Conservation (phyloP, 31 red algal species). For the Bonnemaisonia californica region DNA sequence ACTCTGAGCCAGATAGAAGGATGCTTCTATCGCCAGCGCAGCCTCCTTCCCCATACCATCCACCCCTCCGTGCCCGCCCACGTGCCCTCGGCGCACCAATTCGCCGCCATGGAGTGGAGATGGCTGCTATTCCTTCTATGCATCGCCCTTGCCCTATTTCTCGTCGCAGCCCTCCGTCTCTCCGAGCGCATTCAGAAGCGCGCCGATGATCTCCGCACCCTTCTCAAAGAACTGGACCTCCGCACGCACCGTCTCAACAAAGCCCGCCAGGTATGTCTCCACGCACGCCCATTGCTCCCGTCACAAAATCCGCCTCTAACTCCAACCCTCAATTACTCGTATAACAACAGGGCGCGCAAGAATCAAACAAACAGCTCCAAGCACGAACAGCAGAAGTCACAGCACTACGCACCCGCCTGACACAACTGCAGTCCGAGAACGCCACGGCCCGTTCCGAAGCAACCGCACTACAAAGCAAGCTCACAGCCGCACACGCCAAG, state of each 20-base stretch:
- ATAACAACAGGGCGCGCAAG: constrained; percentile 31
- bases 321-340: background rate
- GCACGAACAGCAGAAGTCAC: constrained; percentile 21
- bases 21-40: too few relatives aligned
- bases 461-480: background rate
- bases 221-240: constrained; percentile 9
- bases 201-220: constrained; percentile 33
- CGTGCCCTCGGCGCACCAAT: background rate
- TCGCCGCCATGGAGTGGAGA: constrained; percentile 14
- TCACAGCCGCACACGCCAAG: background rate
- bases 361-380: constrained; percentile 22
- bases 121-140: constrained; percentile 2
- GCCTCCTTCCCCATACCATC: background rate
- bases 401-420: constrained; percentile 16
- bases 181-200: constrained; percentile 32
- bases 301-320: too few relatives aligned
- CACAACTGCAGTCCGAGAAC: background rate
- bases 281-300: too few relatives aligned
- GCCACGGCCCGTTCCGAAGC: background rate
- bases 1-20: too few relatives aligned
- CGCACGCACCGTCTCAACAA: constrained; percentile 25
- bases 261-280: constrained; percentile 27
- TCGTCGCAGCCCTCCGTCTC: constrained; percentile 5
- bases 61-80: background rate
- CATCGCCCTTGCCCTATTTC: background rate